These are phyloP conservation scores for Intubia oerlemansii DNA, from an alignment of 2,329 filamentous ascomycete genomes.

Conservation along the genomic window DNA sequence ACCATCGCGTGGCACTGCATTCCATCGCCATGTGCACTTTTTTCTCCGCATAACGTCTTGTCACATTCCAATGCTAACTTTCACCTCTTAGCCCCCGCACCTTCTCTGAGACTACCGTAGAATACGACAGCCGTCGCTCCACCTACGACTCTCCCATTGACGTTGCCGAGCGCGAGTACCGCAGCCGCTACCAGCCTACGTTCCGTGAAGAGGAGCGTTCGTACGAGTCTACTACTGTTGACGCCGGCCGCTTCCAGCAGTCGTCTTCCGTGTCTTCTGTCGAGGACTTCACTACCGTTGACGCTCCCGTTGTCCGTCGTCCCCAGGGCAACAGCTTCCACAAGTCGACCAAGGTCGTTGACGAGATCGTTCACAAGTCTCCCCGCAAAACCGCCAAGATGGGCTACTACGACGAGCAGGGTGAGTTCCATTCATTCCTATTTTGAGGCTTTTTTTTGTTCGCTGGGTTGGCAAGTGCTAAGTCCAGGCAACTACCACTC, in stretches of 20 bases:
- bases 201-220: slow-evolving; percentile 19
- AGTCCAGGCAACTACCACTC: slow-evolving; percentile 34
- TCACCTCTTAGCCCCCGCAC: slow-evolving; percentile 15
- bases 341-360: slow-evolving; percentile 35
- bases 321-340: slow-evolving; percentile 21
- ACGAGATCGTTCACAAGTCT: slow-evolving; percentile 38
- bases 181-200: slow-evolving; percentile 33
- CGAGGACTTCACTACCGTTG: slow-evolving; percentile 38
- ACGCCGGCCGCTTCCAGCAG: slow-evolving; percentile 16
- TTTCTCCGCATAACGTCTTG: not conserved
- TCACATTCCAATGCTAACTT: slow-evolving; percentile 2
- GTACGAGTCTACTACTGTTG: slow-evolving; percentile 17
- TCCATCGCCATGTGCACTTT: not conserved
- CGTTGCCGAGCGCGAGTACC: slow-evolving; percentile 44
- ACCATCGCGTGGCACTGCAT: no score
- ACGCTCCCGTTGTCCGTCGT: slow-evolving; percentile 14
- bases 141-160: slow-evolving; percentile 32
- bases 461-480: not conserved
- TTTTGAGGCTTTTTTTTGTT: not conserved
- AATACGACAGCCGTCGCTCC: slow-evolving; percentile 34
- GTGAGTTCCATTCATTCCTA: slow-evolving; percentile 16
- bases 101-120: slow-evolving; percentile 44
- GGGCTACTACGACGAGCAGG: slow-evolving; percentile 44
- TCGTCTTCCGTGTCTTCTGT: no score
- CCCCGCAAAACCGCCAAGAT: slow-evolving; percentile 33